Percentiles rank a stretch among this genome's conserved stretches.
Evolutionary conservation across 2,329 filamentous ascomycete species (phyloP).

Genomic region (Sporothrix luriei): DNA sequence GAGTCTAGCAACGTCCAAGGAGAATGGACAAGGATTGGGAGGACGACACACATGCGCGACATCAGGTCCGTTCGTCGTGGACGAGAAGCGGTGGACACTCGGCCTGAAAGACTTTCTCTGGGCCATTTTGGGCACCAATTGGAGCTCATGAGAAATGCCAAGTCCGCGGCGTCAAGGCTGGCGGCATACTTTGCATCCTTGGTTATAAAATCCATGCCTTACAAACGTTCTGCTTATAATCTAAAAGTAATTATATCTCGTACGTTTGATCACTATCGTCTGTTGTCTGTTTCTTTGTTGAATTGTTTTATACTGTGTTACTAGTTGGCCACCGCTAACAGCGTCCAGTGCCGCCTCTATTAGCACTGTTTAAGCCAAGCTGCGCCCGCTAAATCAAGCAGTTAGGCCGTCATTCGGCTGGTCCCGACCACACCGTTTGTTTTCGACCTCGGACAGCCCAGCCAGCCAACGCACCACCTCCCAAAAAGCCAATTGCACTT

Average conservation of each 20-base stretch:
- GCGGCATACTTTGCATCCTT: neutral
- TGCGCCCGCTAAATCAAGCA: constrained; percentile 10
- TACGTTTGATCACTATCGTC: neutral
- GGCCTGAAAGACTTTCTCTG: neutral
- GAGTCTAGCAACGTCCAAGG: neutral
- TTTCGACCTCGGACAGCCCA: neutral
- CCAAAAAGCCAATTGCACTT: neutral
- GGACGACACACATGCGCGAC: neutral
- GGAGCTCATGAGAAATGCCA: neutral
- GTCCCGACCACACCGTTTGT: constrained; percentile 24
- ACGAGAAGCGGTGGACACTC: constrained; percentile 3
- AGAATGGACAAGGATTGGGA: neutral
- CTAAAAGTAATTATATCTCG: neutral
- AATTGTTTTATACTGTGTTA: neutral
- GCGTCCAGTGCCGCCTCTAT: neutral
- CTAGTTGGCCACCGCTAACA: too few species aligned
- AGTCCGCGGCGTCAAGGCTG: neutral
- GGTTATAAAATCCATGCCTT: too few species aligned
- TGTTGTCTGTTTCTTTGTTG: neutral
- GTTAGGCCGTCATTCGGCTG: constrained; percentile 21
- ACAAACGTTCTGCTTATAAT: too few species aligned
- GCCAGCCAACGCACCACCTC: neutral
- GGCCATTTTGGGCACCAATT: constrained; percentile 5
- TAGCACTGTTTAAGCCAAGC: neutral
- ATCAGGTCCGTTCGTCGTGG: neutral